A percentile compares a stretch with the other conserved stretches of the same genome.
These are phyloP conservation scores for Escovopsis sp. DNA, from an alignment of 2,329 filamentous ascomycete species.

Conservation along the genomic window DNA sequence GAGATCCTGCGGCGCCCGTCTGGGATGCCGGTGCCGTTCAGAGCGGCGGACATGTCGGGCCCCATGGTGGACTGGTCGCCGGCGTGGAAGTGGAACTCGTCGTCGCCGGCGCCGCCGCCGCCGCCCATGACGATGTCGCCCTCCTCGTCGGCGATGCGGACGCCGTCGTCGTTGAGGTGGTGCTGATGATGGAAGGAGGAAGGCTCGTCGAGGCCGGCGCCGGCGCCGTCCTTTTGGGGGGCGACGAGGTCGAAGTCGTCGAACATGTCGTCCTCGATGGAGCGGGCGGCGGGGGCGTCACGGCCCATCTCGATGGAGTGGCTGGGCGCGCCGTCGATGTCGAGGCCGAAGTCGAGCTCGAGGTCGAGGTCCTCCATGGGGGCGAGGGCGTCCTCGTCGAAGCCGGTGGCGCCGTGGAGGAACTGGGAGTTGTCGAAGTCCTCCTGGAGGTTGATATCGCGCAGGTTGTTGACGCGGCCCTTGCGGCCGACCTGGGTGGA, in stretches of 20 bases:
- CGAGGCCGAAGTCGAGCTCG: slow-evolving; percentile 60
- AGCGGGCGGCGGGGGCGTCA: slow-evolving; percentile 56
- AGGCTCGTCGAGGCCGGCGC: slow-evolving; percentile 31
- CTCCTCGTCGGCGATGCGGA: slow-evolving; percentile 48
- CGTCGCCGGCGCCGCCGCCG: slow-evolving; percentile 41
- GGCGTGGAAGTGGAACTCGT: slow-evolving; percentile 50
- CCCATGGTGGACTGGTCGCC: slow-evolving; percentile 43
- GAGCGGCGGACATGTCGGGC: slow-evolving; percentile 29
- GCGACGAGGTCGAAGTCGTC: slow-evolving; percentile 45
- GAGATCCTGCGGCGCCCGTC: slow-evolving; percentile 46
- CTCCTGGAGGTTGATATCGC: slow-evolving; percentile 54
- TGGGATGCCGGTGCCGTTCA: slow-evolving; percentile 14
- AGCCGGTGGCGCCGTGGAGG: slow-evolving; percentile 48
- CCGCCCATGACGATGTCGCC: slow-evolving; percentile 46
- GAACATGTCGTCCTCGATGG: slow-evolving; percentile 55
- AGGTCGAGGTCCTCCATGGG: slow-evolving; percentile 54
- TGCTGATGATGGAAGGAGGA: slow-evolving; percentile 39
- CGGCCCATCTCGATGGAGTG: slow-evolving; percentile 77
- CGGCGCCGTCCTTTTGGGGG: slow-evolving; percentile 39
- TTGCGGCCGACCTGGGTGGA: slow-evolving; percentile 39
- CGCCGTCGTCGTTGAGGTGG: slow-evolving; percentile 35
- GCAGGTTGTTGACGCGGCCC: slow-evolving; percentile 40
- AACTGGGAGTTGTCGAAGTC: slow-evolving; percentile 67
- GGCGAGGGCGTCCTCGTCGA: slow-evolving; percentile 42
- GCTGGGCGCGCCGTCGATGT: slow-evolving; percentile 50